Evolutionary conservation across 208 protist genomes (phyloP), one percentile per base, ranked within the genome.

Genomic region (Wallacemonas sp.): DNA sequence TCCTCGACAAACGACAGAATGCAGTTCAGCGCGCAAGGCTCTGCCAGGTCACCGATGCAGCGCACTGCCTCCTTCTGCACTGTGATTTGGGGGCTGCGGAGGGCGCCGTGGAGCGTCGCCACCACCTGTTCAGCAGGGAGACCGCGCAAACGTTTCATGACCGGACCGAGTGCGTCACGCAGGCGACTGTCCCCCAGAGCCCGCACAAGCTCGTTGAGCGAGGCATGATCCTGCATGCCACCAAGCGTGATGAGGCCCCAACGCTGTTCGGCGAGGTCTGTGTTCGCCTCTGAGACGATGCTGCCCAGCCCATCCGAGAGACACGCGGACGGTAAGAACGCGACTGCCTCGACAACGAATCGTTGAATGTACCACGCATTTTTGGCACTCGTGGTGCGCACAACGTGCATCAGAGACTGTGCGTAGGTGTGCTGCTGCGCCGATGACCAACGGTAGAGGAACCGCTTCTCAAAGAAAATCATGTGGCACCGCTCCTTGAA

Each of bases 381-480:
- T 5, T 58, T n/a, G 28, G 21, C 27, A 15, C 17, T 21, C 26
- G 38, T 22, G 1, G 14, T 49, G n/a, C 53, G 36, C 6, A 77
- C 17, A 1, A 55, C 9, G 4, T 62, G 19, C 5, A 76, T 63
- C 26, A 70, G 42, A 1, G 68, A 56, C 9, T 33, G 36, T 1
- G 70, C 69, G 66, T 80, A 80, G 1, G 3, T 12, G 44, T 42
- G 22, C 39, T 80, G 75, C 47, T 75, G 69, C 2, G 19, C n/a
- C 0, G 53, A 21, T 1, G 75, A 77, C 75, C 70, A 77, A 2
- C 61, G 65, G 36, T 70, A 61, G 19, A 68, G 30, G 15, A 42
- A 33, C 1, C 5, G 17, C 5, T 6, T 6, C 8, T 49, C 42
- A 21, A 0, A 49, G 15, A 6, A 0, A 21, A 49, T 49, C n/a